phyloP scores from a whole-genome alignment of 1,139 yeast genomes.

The Candida frijolesensis region DNA sequence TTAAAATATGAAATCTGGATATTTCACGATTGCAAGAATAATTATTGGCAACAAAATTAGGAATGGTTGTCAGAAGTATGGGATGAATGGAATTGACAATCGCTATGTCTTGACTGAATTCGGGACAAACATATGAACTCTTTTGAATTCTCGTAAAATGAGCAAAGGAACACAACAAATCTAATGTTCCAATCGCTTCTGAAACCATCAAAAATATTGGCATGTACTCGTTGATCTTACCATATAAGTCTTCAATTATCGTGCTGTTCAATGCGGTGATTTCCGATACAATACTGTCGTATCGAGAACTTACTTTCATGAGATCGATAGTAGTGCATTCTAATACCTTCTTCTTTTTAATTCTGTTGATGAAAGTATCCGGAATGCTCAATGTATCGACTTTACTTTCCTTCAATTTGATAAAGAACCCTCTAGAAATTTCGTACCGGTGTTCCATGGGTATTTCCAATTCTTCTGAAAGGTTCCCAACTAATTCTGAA shows the following conservation, averaged over 20 bases:
- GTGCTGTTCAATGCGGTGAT: slow-evolving; percentile 43
- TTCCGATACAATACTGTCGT: slow-evolving; percentile 40
- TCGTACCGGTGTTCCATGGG: slow-evolving; percentile 36
- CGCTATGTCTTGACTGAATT: slow-evolving; percentile 28
- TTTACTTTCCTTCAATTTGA: slow-evolving; percentile 26
- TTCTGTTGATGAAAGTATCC: slow-evolving; percentile 31
- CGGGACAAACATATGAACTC: slow-evolving; percentile 33
- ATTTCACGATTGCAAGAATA: slow-evolving; percentile 30
- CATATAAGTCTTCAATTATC: slow-evolving; percentile 31
- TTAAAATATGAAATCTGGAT: slow-evolving; percentile 43
- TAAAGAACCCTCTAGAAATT: slow-evolving; percentile 36
- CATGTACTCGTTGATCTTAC: slow-evolving; percentile 24
- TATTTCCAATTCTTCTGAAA: slow-evolving; percentile 23
- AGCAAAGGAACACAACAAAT: slow-evolving; percentile 40
- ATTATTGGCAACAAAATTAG: slow-evolving; percentile 39
- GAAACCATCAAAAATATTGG: slow-evolving; percentile 44
- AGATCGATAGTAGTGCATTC: slow-evolving; percentile 46
- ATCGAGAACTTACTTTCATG: slow-evolving; percentile 41
- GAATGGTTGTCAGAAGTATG: slow-evolving; percentile 28
- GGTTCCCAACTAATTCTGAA: slow-evolving; percentile 20
- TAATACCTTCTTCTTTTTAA: slow-evolving; percentile 28
- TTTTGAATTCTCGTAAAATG: slow-evolving; percentile 20
- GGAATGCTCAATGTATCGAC: slow-evolving; percentile 22
- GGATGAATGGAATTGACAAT: slow-evolving; percentile 44
- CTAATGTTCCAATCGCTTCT: slow-evolving; percentile 47